These are phyloP conservation scores for Camelina sativa DNA, from an alignment of 345 rosid species.

Conservation along the genomic window DNA sequence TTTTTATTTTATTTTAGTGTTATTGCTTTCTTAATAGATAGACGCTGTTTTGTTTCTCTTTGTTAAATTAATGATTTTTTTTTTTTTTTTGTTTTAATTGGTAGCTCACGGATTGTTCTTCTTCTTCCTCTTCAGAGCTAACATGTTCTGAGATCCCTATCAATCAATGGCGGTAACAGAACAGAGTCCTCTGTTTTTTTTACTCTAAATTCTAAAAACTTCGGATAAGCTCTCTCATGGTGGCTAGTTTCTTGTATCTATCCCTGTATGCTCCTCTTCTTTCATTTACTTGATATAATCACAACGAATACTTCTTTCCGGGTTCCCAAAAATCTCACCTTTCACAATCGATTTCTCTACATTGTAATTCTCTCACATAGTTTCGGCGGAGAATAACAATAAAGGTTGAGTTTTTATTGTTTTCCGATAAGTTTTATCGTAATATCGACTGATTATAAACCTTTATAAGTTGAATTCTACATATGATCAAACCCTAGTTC, in stretches of 20 bases:
- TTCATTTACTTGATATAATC: neutral
- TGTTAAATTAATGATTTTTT: neutral
- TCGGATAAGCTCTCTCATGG: neutral
- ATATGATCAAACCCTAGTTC: neutral
- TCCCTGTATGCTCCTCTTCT: neutral
- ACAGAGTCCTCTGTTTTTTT: constrained; percentile 15
- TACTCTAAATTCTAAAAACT: neutral
- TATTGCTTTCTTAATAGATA: neutral
- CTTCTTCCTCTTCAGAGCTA: constrained; percentile 3
- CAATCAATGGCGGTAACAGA: constrained; percentile 21
- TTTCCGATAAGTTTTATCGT: neutral
- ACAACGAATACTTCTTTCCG: neutral
- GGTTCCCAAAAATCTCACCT: neutral
- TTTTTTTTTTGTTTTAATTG: neutral
- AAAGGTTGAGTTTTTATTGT: neutral
- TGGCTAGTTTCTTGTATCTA: neutral
- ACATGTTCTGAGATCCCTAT: constrained; percentile 10
- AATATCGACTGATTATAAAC: neutral
- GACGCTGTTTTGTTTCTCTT: neutral
- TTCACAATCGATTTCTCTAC: neutral
- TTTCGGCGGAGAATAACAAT: neutral
- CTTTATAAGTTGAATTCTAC: neutral
- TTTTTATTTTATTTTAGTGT: neutral
- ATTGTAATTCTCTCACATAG: neutral
- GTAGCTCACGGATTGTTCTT: constrained; percentile 1